phyloP scores from a whole-genome alignment of 163 green algal species.

The Scenedesmus sp. region DNA sequence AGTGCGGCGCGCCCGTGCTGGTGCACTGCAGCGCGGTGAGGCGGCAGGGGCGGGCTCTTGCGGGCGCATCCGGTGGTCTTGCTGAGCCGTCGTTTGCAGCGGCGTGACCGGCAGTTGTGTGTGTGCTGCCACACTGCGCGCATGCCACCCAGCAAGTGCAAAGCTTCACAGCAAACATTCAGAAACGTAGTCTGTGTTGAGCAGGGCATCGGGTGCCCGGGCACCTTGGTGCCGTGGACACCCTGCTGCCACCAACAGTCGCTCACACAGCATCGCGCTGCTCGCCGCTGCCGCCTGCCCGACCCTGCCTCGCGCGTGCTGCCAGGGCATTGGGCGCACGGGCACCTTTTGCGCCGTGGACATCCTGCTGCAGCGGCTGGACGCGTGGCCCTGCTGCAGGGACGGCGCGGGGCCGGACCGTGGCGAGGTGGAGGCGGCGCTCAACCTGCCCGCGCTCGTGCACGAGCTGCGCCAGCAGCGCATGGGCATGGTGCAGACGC shows the following conservation, averaged over 20 bases:
- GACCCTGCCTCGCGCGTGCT: no score
- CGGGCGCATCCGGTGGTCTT: not conserved
- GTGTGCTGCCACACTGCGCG: not conserved
- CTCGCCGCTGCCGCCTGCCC: slow-evolving; percentile 54
- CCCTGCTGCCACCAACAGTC: not conserved
- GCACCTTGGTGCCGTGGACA: slow-evolving; percentile 66
- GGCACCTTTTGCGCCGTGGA: slow-evolving; percentile 76
- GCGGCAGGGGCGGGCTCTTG: not conserved
- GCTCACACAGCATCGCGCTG: not conserved
- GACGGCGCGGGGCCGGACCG: not conserved
- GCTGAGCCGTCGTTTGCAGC: no score
- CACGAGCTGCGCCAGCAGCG: slow-evolving; percentile 63
- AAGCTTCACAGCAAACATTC: no score
- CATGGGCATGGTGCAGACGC: slow-evolving; percentile 76
- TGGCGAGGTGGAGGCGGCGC: slow-evolving; percentile 44
- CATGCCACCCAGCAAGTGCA: no score
- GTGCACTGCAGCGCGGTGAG: slow-evolving; percentile 64
- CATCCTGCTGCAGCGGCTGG: slow-evolving; percentile 44
- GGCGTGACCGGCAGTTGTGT: not conserved
- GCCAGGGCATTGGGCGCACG: slow-evolving; percentile 86
- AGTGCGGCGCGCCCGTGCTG: slow-evolving; percentile 47
- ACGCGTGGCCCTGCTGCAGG: slow-evolving; percentile 3
- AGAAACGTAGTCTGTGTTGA: no score
- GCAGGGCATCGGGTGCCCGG: slow-evolving; percentile 85
- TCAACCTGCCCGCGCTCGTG: slow-evolving; percentile 55